These are phyloP conservation scores for Phaffomyces opuntiae DNA, from an alignment of 805 yeast genomes.

Conservation along the genomic window DNA sequence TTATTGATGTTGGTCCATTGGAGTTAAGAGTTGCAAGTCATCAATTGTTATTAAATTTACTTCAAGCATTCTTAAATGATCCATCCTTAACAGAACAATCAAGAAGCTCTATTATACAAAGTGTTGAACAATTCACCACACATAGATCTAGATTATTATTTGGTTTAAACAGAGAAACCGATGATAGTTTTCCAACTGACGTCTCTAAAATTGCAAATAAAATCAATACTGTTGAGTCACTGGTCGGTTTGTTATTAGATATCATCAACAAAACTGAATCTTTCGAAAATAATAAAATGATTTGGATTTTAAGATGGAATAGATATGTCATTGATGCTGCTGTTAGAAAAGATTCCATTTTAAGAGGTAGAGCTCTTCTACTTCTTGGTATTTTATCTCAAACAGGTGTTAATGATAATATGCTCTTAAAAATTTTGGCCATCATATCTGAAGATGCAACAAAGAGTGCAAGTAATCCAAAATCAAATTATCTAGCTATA, in stretches of 20 bases:
- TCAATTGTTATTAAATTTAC: constrained; percentile 54
- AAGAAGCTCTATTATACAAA: constrained; percentile 36
- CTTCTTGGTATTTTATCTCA: constrained; percentile 64
- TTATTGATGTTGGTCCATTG: constrained; percentile 41
- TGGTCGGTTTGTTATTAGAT: constrained; percentile 48
- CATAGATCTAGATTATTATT: constrained; percentile 62
- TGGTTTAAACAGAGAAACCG: constrained; percentile 55
- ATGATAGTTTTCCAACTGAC: constrained; percentile 29
- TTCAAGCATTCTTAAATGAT: constrained; percentile 61
- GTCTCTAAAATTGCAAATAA: constrained; percentile 32
- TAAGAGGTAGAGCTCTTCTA: constrained; percentile 62
- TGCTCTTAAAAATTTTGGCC: constrained; percentile 33
- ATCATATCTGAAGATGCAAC: constrained; percentile 25
- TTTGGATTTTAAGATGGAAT: constrained; percentile 63
- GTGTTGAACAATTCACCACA: constrained; percentile 38
- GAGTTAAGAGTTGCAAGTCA: constrained; percentile 56
- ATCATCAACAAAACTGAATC: constrained; percentile 45
- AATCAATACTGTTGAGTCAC: constrained; percentile 43
- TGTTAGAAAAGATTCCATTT: constrained; percentile 45
- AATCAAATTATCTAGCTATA: constrained; percentile 20
- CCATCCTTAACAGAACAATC: constrained; percentile 39
- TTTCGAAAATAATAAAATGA: constrained; percentile 36
- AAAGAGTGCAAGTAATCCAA: constrained; percentile 23
- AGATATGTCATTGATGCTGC: constrained; percentile 58
- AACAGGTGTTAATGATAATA: constrained; percentile 53